Percentiles rank a stretch among this genome's conserved stretches.
phyloP scores from a whole-genome alignment of 2,329 filamentous ascomycete species.

The Madurella fahalii region DNA sequence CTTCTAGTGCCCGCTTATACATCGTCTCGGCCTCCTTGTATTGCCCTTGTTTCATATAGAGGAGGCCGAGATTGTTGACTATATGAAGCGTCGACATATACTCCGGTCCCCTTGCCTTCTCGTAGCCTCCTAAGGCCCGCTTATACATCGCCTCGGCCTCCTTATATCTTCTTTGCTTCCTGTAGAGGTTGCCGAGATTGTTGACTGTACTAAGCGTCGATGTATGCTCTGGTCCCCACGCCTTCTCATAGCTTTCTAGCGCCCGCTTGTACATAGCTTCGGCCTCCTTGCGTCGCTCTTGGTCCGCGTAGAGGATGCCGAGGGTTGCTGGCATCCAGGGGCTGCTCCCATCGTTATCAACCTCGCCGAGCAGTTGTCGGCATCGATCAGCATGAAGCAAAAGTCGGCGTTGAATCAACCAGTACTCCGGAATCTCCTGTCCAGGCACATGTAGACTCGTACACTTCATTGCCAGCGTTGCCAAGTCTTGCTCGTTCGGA shows the following conservation, averaged over 20 bases:
- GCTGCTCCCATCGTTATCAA: background rate
- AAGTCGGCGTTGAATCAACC: background rate
- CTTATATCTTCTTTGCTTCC: background rate
- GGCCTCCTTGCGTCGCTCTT: background rate
- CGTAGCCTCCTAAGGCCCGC: background rate
- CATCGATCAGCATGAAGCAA: slow-evolving; percentile 1
- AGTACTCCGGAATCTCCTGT: background rate
- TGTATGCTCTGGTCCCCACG: background rate
- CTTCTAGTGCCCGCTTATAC: background rate
- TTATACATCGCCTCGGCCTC: slow-evolving; percentile 3
- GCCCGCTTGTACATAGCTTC: slow-evolving; percentile 4
- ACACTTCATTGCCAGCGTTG: no score
- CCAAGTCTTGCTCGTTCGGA: no score
- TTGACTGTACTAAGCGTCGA: background rate
- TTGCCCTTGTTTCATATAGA: background rate
- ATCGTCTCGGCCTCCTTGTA: slow-evolving; percentile 3
- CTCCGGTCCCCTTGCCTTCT: background rate
- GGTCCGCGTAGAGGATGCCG: background rate
- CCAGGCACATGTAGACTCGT: no score
- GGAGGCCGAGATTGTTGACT: background rate
- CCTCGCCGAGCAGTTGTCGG: background rate
- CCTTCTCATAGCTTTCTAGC: background rate
- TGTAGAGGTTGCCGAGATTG: slow-evolving; percentile 1
- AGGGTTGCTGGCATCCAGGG: background rate
- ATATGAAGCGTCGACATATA: background rate